Evolutionary conservation across 1,284 basidiomycete genomes (phyloP), one percentile per base, ranked within the genome.

Genomic region (Ceratobasidium theobromae): DNA sequence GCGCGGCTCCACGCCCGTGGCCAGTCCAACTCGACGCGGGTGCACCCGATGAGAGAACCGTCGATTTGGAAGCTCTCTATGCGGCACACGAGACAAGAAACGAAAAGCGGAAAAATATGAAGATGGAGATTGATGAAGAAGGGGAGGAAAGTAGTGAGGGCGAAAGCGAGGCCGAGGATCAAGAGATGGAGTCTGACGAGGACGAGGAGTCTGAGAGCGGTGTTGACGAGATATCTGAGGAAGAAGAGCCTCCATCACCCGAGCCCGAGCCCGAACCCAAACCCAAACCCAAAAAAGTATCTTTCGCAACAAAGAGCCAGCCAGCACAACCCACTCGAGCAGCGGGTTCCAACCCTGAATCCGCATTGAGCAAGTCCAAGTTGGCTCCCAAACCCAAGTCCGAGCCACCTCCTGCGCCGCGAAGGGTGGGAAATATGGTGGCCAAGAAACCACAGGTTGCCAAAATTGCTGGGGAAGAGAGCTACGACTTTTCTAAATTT

Each of bases 51-150:
- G 77, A 77, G 60, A 70, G 72, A 48, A 75, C 86, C 58, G 72
- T 90, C 67, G 72, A 53, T 27, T 45, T 68, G 4, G 65, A 66
- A n/a, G 38, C 55, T 8, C 38, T 40, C 16, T 57, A 65, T 49
- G 53, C 67, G 4, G 72, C 73, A 27, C 73, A 75, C 52, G 76
- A 76, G 51, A 74, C 78, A 32, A 78, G 73, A 46, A 78, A 87
- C 38, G 75, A 79, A 46, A 81, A 82, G 21, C 79, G 84, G 67
- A 88, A 86, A 74, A 86, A 87, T 72, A 79, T 87, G 67, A 82
- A 88, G 70, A 86, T 84, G 72, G 79, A 79, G 68, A 70, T 48
- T 9, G 55, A 58, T 18, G 27, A 18, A 9, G 43, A 45, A 12
- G 54, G 35, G 16, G 55, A 58, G 77, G 25, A 78, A 77, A 12